These are phyloP conservation scores for Basipetospora chlamydospora DNA, from an alignment of 2,329 filamentous ascomycete genomes.

Conservation along the genomic window DNA sequence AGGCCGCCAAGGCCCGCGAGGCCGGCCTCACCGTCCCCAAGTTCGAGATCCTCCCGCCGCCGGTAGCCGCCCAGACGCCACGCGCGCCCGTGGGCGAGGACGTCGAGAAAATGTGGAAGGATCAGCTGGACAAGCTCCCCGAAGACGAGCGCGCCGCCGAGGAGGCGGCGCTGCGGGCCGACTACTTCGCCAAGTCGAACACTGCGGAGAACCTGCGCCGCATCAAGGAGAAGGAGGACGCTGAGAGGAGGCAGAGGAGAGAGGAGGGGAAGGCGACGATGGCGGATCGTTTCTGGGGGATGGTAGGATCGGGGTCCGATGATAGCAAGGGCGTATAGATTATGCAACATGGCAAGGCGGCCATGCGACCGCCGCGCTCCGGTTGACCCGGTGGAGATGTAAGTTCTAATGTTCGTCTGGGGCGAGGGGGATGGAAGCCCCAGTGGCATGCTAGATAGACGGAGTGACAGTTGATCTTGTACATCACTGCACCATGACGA, in stretches of 20 bases:
- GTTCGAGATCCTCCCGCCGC: slow-evolving; percentile 38
- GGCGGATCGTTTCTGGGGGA: slow-evolving; percentile 22
- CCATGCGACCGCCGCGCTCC: too few species aligned
- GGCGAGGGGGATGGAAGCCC: too few species aligned
- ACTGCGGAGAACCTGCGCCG: slow-evolving; percentile 41
- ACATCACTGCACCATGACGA: too few species aligned
- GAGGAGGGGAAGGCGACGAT: slow-evolving; percentile 32
- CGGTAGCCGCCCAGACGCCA: slow-evolving; percentile 1
- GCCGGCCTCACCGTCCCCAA: slow-evolving; percentile 42
- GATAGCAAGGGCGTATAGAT: too few species aligned
- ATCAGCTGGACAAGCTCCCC: slow-evolving; percentile 41
- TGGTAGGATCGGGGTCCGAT: slow-evolving; percentile 12
- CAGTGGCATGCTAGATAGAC: too few species aligned
- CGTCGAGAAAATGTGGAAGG: slow-evolving; percentile 31
- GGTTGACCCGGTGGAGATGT: too few species aligned
- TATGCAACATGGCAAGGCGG: too few species aligned
- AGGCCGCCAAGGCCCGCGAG: slow-evolving; percentile 53
- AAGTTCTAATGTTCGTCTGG: too few species aligned
- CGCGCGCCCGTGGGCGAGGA: slow-evolving; percentile 12
- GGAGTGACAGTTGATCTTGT: too few species aligned
- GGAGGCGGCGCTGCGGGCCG: slow-evolving; percentile 47
- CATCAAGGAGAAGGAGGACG: slow-evolving; percentile 34
- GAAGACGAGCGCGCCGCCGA: slow-evolving; percentile 46
- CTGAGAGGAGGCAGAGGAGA: slow-evolving; percentile 36
- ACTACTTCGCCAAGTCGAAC: slow-evolving; percentile 45